These are phyloP conservation scores for Yamadazyma kitorensis DNA, from an alignment of 805 yeast species.

Conservation along the genomic window DNA sequence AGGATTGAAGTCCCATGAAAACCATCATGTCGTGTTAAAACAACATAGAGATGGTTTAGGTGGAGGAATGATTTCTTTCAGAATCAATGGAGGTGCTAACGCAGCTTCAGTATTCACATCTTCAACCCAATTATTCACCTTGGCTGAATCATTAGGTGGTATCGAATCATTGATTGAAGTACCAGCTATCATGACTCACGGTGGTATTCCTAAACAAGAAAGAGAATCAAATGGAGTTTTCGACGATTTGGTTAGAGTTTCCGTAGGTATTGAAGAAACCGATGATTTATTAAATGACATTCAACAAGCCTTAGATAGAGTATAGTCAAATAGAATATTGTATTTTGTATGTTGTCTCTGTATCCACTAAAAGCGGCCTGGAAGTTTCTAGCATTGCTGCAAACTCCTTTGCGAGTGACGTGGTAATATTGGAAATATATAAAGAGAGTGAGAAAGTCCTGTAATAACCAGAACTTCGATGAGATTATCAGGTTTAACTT, in stretches of 20 bases:
- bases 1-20: conserved; percentile 65
- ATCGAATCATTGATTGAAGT: conserved; percentile 83
- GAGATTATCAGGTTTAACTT: too few relatives aligned
- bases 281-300: conserved; percentile 74
- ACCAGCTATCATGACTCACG: conserved; percentile 91
- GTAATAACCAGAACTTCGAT: too few relatives aligned
- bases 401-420: too few relatives aligned
- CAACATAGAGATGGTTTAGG: conserved; percentile 86
- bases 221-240: conserved; percentile 79
- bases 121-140: conserved; percentile 70
- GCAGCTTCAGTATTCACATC: conserved; percentile 75
- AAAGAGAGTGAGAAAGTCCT: too few relatives aligned
- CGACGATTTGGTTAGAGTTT: conserved; percentile 77
- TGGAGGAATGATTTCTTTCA: conserved; percentile 89
- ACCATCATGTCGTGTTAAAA: conserved; percentile 58
- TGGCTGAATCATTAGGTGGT: conserved; percentile 91
- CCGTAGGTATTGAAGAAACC: conserved; percentile 84
- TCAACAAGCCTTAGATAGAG: conserved; percentile 57
- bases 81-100: conserved; percentile 77
- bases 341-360: too few relatives aligned
- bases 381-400: too few relatives aligned
- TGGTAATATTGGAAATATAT: too few relatives aligned
- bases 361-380: too few relatives aligned
- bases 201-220: conserved; percentile 77
- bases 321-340: too few relatives aligned